These are phyloP conservation scores for Lipomyces lipofer DNA, from an alignment of 805 yeast genomes.

Conservation along the genomic window DNA sequence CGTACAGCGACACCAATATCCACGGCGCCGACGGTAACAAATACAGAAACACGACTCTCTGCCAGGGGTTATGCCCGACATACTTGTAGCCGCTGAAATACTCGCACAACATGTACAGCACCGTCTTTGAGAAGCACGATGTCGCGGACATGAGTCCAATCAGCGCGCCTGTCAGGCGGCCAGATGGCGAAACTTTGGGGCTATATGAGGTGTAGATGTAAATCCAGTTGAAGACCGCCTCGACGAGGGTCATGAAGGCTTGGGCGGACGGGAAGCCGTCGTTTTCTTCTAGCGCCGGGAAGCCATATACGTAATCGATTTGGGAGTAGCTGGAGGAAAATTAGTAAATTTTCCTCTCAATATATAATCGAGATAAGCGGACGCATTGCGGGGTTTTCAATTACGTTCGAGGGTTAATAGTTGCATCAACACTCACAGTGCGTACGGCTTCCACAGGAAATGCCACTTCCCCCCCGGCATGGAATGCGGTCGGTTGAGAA, in stretches of 20 bases:
- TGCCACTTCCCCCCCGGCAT: slow-evolving; percentile 30
- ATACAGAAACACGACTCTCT: slow-evolving; percentile 10
- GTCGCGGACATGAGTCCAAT: slow-evolving; percentile 23
- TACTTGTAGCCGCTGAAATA: slow-evolving; percentile 25
- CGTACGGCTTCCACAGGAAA: slow-evolving; percentile 28
- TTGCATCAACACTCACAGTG: slow-evolving; percentile 11
- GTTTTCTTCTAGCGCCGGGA: slow-evolving; percentile 16
- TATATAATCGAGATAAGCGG: too few relatives aligned
- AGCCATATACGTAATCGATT: slow-evolving; percentile 28
- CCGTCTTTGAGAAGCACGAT: slow-evolving; percentile 28
- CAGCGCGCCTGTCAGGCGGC: slow-evolving; percentile 19
- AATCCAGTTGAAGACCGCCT: slow-evolving; percentile 8
- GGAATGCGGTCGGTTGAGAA: slow-evolving; percentile 26
- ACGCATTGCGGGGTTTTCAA: too few relatives aligned
- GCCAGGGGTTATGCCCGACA: slow-evolving; percentile 28
- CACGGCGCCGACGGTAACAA: slow-evolving; percentile 24
- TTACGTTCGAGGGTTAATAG: too few relatives aligned
- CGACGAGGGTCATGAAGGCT: slow-evolving; percentile 24
- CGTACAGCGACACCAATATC: slow-evolving; percentile 14
- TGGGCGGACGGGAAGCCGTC: slow-evolving; percentile 30
- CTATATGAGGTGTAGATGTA: slow-evolving; percentile 18
- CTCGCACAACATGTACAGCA: slow-evolving; percentile 25
- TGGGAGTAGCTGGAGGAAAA: slow-evolving; percentile 17
- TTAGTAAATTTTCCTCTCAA: too few relatives aligned
- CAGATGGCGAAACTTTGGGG: not conserved